Evolutionary conservation across 805 yeast species (phyloP), one percentile per base, ranked within the genome.

Genomic region (Metschnikowia orientalis): DNA sequence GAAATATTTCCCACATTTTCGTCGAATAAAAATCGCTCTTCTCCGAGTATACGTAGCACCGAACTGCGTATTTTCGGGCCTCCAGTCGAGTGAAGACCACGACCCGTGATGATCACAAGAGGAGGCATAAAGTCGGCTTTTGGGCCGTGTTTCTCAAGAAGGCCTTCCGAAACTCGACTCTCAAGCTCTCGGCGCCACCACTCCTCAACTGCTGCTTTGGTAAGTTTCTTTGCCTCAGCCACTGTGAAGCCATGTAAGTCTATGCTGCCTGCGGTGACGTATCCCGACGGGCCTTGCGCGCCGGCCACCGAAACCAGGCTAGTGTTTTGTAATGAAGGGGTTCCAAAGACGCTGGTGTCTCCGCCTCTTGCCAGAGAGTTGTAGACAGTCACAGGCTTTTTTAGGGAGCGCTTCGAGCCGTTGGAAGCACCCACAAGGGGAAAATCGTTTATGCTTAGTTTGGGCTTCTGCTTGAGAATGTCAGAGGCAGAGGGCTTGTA

Each of bases 111-210:
- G 0, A 82, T 56, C 1, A 39, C 50, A 6, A 81, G 46, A 0
- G 74, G 71, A 1, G 54, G 60, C 1, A 73, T 64, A 50, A 63
- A 61, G 8, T 46, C 35, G 0, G 69, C 78, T 18, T 52, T 54
- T 0, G 57, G 38, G 2, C 69, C 62, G 32, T 50, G 55, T 17
- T 51, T 40, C 4, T 54, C 37, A 15, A 63, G 48, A 4, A 55
- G 61, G 0, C 76, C 75, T 14, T 62, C 57, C 4, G 50, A 34
- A 2, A 56, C 43, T 32, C 89, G 50, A 14, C 55, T 51, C 2
- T 45, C 42, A 12, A 67, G 23, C 50, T 83, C 90, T 15, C 61
- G 62, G 1, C 49, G 40, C 90, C 90, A 83, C 92, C 92, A 83
- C 4, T 50, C 55, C 0, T 47, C 26, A 2, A 79, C 48, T 0